A percentile compares a stretch with the other conserved stretches of the same genome.
Conservation (phyloP, 1,284 basidiomycete species). For the Ceratobasidium sp. region DNA sequence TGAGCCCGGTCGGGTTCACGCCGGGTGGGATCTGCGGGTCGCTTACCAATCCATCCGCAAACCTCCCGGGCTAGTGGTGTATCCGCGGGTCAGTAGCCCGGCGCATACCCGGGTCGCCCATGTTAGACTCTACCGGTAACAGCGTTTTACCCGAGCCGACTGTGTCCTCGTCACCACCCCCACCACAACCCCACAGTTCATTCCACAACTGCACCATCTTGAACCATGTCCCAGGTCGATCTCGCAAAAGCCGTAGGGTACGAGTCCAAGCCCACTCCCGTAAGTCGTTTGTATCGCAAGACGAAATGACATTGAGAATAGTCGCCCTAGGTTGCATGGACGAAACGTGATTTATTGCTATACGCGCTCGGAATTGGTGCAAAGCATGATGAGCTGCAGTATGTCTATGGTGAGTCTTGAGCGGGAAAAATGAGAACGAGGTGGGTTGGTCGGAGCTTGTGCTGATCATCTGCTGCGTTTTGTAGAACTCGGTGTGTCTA, state of each 20-base stretch:
- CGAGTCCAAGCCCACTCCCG: constrained; percentile 62
- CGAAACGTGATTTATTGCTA: constrained; percentile 74
- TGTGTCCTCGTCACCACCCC: constrained; percentile 20
- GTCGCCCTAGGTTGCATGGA: constrained; percentile 71
- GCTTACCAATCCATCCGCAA: background rate
- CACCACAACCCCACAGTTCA: constrained; percentile 14
- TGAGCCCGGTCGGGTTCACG: too few species aligned
- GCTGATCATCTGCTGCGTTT: constrained; percentile 4
- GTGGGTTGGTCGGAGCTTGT: constrained; percentile 5
- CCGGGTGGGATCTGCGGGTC: too few species aligned
- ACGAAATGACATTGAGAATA: background rate
- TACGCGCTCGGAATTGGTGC: constrained; percentile 80
- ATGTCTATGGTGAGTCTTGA: constrained; percentile 70
- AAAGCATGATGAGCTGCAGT: constrained; percentile 71
- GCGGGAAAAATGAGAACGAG: background rate
- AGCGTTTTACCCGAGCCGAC: constrained; percentile 1
- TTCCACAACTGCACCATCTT: background rate
- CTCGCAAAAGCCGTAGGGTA: constrained; percentile 67
- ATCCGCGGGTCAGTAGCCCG: background rate
- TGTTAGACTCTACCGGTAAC: background rate
- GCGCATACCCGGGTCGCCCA: background rate
- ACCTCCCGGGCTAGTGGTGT: background rate
- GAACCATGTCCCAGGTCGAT: constrained; percentile 54
- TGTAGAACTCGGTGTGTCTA: constrained; percentile 48
- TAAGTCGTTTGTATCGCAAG: constrained; percentile 53